Percentiles rank a stretch among this genome's conserved stretches.
These are phyloP conservation scores for Oxalis stricta DNA, from an alignment of 441 rosid genomes.

Conservation along the genomic window DNA sequence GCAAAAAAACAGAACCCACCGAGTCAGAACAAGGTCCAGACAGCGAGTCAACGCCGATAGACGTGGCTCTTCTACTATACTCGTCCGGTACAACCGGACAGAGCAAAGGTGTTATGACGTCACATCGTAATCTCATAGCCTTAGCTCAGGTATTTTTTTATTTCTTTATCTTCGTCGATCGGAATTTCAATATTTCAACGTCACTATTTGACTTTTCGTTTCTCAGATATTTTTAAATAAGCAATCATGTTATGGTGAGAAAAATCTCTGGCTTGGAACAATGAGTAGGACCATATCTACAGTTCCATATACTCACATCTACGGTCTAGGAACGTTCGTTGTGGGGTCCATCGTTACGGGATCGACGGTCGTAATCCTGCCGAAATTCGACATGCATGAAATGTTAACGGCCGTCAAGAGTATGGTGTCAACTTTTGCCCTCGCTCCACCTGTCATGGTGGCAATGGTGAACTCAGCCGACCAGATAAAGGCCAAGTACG, in stretches of 20 bases:
- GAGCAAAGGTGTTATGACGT: constrained; percentile 83
- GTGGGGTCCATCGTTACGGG: constrained; percentile 71
- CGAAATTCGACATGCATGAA: constrained; percentile 78
- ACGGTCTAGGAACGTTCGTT: constrained; percentile 74
- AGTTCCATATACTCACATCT: constrained; percentile 95
- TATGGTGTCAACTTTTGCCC: constrained; percentile 52
- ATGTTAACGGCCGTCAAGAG: constrained; percentile 51
- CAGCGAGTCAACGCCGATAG: constrained; percentile 61
- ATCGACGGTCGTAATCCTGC: constrained; percentile 57
- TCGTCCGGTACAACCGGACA: constrained; percentile 89
- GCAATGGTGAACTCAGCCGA: constrained; percentile 58
- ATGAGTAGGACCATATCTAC: constrained; percentile 40
- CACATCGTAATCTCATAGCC: constrained; percentile 70
- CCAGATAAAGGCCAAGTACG: constrained; percentile 43
- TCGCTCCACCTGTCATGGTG: constrained; percentile 83
- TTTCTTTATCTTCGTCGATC: too few relatives aligned
- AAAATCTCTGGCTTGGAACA: constrained; percentile 26
- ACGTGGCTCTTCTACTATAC: constrained; percentile 83
- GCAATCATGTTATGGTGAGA: too few relatives aligned
- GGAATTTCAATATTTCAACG: too few relatives aligned
- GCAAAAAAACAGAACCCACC: constrained; percentile 29
- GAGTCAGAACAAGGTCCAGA: constrained; percentile 26
- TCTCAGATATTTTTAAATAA: too few relatives aligned
- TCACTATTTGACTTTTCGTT: too few relatives aligned
- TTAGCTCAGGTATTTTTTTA: too few relatives aligned